phyloP scores from a whole-genome alignment of 1,284 basidiomycete species.

The Leccinum huronense region DNA sequence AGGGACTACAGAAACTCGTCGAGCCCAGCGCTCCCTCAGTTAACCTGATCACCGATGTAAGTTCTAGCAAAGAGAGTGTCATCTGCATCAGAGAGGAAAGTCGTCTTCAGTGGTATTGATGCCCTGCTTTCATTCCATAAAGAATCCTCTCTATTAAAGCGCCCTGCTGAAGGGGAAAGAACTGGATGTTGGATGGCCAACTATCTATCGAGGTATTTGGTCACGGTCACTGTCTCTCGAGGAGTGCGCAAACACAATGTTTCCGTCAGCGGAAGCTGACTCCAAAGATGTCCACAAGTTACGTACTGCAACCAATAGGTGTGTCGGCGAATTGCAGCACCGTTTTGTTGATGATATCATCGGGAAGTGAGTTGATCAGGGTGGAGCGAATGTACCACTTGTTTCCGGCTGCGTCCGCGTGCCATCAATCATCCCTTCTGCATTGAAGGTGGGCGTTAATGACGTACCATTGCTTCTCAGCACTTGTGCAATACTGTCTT shows the following conservation, averaged over 20 bases:
- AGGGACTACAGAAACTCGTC: too few species aligned
- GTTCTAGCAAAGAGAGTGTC: too few species aligned
- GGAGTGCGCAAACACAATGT: conserved; percentile 28
- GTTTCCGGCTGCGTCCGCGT: conserved; percentile 53
- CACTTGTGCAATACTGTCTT: conserved; percentile 87
- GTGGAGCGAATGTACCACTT: conserved; percentile 90
- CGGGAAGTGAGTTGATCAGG: conserved; percentile 75
- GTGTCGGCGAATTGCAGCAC: conserved; percentile 77
- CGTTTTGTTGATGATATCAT: conserved; percentile 82
- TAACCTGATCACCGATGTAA: too few species aligned
- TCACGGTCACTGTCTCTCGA: too few species aligned
- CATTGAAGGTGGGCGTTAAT: neutral
- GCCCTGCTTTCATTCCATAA: too few species aligned
- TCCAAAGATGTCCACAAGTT: neutral
- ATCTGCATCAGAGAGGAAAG: too few species aligned
- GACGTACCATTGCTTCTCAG: conserved; percentile 71
- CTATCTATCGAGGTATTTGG: too few species aligned
- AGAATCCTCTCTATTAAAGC: too few species aligned
- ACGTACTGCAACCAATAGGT: conserved; percentile 84
- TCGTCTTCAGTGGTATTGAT: too few species aligned
- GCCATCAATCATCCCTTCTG: neutral
- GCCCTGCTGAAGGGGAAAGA: too few species aligned
- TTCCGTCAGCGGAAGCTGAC: neutral
- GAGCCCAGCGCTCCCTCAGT: too few species aligned
- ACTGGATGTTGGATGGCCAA: too few species aligned